Evolutionary conservation across 1,139 yeast genomes (phyloP).

Genomic region (Pichiaceae sp.): DNA sequence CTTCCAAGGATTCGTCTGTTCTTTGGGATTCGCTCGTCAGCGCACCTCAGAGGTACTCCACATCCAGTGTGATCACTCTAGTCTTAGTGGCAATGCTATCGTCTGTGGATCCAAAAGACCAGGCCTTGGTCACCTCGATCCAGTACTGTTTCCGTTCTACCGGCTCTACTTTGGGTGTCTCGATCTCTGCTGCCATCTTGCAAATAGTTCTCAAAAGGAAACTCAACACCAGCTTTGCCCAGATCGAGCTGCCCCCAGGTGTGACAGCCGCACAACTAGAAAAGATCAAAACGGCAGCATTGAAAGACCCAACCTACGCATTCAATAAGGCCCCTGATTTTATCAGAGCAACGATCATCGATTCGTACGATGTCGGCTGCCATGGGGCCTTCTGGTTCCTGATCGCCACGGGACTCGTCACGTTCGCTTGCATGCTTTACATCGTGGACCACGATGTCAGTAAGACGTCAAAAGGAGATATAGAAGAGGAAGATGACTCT

Average conservation of each 20-base stretch:
- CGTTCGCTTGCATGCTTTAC: neutral
- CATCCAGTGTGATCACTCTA: slow-evolving; percentile 32
- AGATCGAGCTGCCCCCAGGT: slow-evolving; percentile 1
- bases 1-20: slow-evolving; percentile 4
- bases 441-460: neutral
- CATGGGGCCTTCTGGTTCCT: neutral
- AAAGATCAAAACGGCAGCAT: neutral
- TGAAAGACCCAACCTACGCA: neutral
- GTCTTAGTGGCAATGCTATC: slow-evolving; percentile 36
- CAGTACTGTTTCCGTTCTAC: slow-evolving; percentile 40
- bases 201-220: slow-evolving; percentile 24
- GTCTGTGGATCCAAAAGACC: slow-evolving; percentile 31
- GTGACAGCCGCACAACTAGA: slow-evolving; percentile 6
- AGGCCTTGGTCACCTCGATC: slow-evolving; percentile 39
- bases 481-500: too few species aligned
- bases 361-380: neutral
- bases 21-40: slow-evolving; percentile 27
- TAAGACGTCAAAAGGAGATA: neutral
- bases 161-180: slow-evolving; percentile 39
- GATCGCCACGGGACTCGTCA: neutral
- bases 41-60: slow-evolving; percentile 30
- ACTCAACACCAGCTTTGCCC: slow-evolving; percentile 3
- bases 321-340: neutral
- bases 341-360: neutral
- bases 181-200: slow-evolving; percentile 35